These are phyloP conservation scores for Tetraselmis chui DNA, from an alignment of 139 green algal genomes.

Conservation along the genomic window DNA sequence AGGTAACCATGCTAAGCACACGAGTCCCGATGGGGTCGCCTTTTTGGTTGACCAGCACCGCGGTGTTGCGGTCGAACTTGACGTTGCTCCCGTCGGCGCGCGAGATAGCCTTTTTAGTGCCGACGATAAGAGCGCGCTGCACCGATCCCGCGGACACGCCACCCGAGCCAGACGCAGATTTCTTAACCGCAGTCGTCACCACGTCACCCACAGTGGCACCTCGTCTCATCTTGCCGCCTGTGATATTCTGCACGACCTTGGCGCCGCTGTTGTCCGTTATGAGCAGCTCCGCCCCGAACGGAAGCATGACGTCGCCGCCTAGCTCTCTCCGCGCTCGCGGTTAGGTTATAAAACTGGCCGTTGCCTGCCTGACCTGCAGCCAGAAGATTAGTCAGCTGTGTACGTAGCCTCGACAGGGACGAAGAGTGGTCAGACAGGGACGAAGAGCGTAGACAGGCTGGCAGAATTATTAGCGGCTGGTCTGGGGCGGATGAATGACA, in stretches of 20 bases:
- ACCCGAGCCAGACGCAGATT: slow-evolving; percentile 10
- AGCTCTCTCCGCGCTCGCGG: no score
- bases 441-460: no score
- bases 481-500: no score
- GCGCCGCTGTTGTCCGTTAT: slow-evolving; percentile 51
- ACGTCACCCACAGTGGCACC: slow-evolving; percentile 41
- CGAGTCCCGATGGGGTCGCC: slow-evolving; percentile 44
- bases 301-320: neutral
- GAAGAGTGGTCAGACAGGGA: no score
- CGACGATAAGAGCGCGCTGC: slow-evolving; percentile 50
- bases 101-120: slow-evolving; percentile 47
- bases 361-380: no score
- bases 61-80: slow-evolving; percentile 50
- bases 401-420: no score
- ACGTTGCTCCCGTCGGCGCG: slow-evolving; percentile 33
- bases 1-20: slow-evolving; percentile 53
- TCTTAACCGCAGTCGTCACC: slow-evolving; percentile 57
- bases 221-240: slow-evolving; percentile 17
- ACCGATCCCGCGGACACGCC: slow-evolving; percentile 16
- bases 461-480: no score
- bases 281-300: slow-evolving; percentile 3
- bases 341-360: no score
- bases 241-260: slow-evolving; percentile 48
- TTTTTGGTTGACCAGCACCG: slow-evolving; percentile 49
- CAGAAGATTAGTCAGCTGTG: no score